phyloP scores from a whole-genome alignment of 768 basidiomycete genomes.

The Gyrodon lividus region DNA sequence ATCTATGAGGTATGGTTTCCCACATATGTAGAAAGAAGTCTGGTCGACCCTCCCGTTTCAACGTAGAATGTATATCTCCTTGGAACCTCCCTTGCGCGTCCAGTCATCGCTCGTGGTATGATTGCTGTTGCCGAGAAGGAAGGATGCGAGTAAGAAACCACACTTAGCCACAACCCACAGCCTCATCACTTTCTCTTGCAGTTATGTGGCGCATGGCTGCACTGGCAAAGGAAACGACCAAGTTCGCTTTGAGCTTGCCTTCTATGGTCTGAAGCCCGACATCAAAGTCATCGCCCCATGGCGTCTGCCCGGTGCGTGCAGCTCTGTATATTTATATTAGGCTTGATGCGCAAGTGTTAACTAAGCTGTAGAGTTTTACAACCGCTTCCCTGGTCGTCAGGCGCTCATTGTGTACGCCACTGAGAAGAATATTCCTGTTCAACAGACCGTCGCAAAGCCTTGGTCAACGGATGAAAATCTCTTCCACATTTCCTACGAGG shows the following conservation, averaged over 20 bases:
- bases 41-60: background rate
- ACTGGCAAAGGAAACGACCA: slow-evolving; percentile 99
- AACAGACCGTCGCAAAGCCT: slow-evolving; percentile 93
- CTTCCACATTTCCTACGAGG: slow-evolving; percentile 99
- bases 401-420: slow-evolving; percentile 90
- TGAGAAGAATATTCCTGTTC: slow-evolving; percentile 85
- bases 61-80: slow-evolving; percentile 92
- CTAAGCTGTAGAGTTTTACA: slow-evolving; percentile 77
- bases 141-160: slow-evolving; percentile 83
- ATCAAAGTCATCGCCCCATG: slow-evolving; percentile 99
- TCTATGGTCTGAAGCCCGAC: slow-evolving; percentile 96
- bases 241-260: slow-evolving; percentile 98
- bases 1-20: slow-evolving; percentile 82
- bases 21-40: background rate
- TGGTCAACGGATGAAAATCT: slow-evolving; percentile 99
- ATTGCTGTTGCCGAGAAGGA: slow-evolving; percentile 88
- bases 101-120: slow-evolving; percentile 99
- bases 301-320: slow-evolving; percentile 78
- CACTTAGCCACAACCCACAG: background rate
- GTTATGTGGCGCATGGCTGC: slow-evolving; percentile 97
- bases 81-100: slow-evolving; percentile 95
- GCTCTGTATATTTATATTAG: background rate
- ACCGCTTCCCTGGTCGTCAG: slow-evolving; percentile 94
- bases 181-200: slow-evolving; percentile 27
- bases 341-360: background rate